Base-by-base conservation (phyloP, 78 protist species). In the Anaeramoeba ignava region DNA sequence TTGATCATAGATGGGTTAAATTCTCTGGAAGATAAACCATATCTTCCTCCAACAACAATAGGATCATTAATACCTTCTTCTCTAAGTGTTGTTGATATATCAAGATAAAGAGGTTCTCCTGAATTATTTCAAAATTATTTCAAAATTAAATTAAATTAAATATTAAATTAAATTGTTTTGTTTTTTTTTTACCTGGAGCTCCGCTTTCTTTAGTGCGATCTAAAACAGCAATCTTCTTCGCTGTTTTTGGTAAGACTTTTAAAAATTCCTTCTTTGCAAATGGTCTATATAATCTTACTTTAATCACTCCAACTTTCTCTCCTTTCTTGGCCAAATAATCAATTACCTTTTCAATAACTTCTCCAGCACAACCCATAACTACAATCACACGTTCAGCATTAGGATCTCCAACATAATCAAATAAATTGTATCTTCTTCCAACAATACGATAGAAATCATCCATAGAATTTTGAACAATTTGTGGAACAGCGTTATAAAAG, bases 241-340 rank as follows among this genome's bases (percentile, higher is more conserved):
- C 82, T 17, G 92, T 67, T 37, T 39, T 12, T 31, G 93, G 93
- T 34, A n/a, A n/a, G 33, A 90, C 87, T 38, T 31, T 83, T 38
- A 89, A 82, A 82, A 91, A 41, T 27, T 41, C 79, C 67, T 78
- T 38, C 17, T 0, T 78, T 31, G 39, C 0, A 85, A 87, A 91
- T 40, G 93, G 93, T 12, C 93, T 78, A 90, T 85, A 91, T 36
- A 91, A 88, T 38, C 88, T 84, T 3, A 90, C 90, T n/a, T n/a
- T n/a, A n/a, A 90, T 41, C 36, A 89, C 85, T 33, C 93, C 93
- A 8, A 89, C 88, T 84, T 87, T 87, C n/a, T 82, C 23, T 1
- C 90, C 92, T 34, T 40, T 78, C 80, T 3, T 39, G 40, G 2
- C 81, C 33, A 89, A 34, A 81, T 40, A 31, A 54, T 90, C 81